These are phyloP conservation scores for Beauveria rudraprayagi DNA, from an alignment of 2,329 filamentous ascomycete genomes.

Conservation along the genomic window DNA sequence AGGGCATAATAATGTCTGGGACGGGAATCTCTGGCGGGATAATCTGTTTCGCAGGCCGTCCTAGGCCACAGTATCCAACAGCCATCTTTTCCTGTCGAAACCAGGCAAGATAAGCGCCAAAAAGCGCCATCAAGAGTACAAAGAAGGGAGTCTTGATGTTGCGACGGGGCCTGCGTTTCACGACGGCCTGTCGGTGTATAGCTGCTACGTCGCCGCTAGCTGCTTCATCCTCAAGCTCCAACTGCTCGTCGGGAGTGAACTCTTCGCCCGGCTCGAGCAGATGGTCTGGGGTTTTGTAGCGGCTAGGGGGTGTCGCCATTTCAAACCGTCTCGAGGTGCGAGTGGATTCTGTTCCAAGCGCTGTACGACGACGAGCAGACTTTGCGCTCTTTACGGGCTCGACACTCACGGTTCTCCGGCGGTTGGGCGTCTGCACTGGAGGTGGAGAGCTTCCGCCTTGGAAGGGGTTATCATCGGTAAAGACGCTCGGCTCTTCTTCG, in stretches of 20 bases:
- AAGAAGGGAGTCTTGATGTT: constrained; percentile 58
- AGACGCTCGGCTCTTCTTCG: constrained; percentile 53
- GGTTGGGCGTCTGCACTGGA: constrained; percentile 38
- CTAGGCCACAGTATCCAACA: constrained; percentile 89
- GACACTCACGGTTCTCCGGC: constrained; percentile 40
- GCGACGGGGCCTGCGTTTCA: constrained; percentile 28
- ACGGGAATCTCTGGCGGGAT: constrained; percentile 45
- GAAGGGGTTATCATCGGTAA: constrained; percentile 87
- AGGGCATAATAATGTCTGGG: constrained; percentile 61
- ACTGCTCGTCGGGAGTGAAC: constrained; percentile 84
- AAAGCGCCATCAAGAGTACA: constrained; percentile 60
- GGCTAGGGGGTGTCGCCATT: constrained; percentile 36
- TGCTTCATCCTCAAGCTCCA: constrained; percentile 66
- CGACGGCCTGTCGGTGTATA: constrained; percentile 34
- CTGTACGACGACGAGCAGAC: constrained; percentile 37
- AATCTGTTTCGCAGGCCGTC: constrained; percentile 48
- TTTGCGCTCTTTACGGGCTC: constrained; percentile 35
- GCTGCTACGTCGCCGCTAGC: constrained; percentile 41
- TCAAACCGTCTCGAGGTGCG: constrained; percentile 49
- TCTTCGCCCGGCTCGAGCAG: constrained; percentile 70
- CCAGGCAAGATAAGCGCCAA: constrained; percentile 68
- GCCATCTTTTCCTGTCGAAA: constrained; percentile 95
- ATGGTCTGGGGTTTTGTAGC: constrained; percentile 27
- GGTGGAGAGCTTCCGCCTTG: constrained; percentile 73
- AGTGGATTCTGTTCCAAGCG: constrained; percentile 21